phyloP scores from a whole-genome alignment of 2,329 filamentous ascomycete species.

The Neoascochyta sp. region DNA sequence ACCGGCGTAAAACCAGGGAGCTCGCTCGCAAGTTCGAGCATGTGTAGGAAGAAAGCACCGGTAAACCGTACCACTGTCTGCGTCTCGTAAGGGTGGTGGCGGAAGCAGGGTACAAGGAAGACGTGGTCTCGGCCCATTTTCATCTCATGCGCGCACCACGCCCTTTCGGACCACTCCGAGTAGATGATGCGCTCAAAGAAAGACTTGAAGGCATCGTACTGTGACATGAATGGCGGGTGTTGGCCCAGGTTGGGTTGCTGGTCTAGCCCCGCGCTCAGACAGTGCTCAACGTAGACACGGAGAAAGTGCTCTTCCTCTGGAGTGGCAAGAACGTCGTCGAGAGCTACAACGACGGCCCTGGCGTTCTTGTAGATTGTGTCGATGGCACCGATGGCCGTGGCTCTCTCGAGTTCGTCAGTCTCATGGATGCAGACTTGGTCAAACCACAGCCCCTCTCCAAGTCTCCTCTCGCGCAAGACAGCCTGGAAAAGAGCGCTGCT shows the following conservation, averaged over 20 bases:
- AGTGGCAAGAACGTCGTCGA: slow-evolving; percentile 42
- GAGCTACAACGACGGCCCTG: slow-evolving; percentile 39
- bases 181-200: slow-evolving; percentile 38
- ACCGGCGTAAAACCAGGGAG: slow-evolving; percentile 9
- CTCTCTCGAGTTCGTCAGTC: slow-evolving; percentile 40
- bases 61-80: slow-evolving; percentile 39
- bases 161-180: slow-evolving; percentile 44
- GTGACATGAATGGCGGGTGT: slow-evolving; percentile 31
- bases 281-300: slow-evolving; percentile 40
- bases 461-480: slow-evolving; percentile 37
- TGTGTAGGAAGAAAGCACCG: slow-evolving; percentile 40
- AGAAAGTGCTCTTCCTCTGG: slow-evolving; percentile 37
- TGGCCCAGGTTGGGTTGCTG: slow-evolving; percentile 26
- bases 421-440: slow-evolving; percentile 47
- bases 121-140: slow-evolving; percentile 39
- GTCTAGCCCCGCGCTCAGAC: slow-evolving; percentile 21
- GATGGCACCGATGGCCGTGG: slow-evolving; percentile 41
- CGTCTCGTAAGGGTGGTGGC: slow-evolving; percentile 17
- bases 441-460: slow-evolving; percentile 44
- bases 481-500: slow-evolving; percentile 41
- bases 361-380: slow-evolving; percentile 44
- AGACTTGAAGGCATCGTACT: slow-evolving; percentile 17
- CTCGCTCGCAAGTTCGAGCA: slow-evolving; percentile 37
- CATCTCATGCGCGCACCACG: slow-evolving; percentile 48
- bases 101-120: slow-evolving; percentile 40